These are phyloP conservation scores for Thozetella sp. DNA, from an alignment of 495 filamentous ascomycete species.

Conservation along the genomic window DNA sequence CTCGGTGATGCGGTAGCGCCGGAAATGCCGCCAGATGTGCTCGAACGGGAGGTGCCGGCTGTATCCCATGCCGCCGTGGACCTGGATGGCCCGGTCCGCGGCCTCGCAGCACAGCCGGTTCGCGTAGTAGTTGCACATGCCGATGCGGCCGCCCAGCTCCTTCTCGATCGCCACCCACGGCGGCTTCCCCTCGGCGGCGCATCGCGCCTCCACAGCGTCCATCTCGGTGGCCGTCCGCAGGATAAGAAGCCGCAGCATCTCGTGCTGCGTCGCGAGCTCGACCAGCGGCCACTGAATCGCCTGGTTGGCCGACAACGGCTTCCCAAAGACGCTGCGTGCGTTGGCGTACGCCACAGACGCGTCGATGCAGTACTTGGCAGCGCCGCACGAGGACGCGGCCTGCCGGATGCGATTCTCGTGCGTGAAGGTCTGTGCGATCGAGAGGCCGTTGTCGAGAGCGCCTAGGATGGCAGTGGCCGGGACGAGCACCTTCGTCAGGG, in stretches of 20 bases:
- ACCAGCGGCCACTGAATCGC: constrained; percentile 64
- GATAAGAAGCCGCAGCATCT: constrained; percentile 63
- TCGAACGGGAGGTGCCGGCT: constrained; percentile 50
- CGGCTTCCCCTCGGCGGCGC: constrained; percentile 20
- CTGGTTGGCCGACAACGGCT: constrained; percentile 55
- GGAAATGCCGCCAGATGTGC: constrained; percentile 54
- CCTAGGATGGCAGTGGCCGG: constrained; percentile 51
- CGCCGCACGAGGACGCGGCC: constrained; percentile 59
- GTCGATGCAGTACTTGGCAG: constrained; percentile 57
- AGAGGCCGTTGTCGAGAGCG: constrained; percentile 44
- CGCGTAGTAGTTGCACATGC: constrained; percentile 68
- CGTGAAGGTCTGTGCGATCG: constrained; percentile 62
- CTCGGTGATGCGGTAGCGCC: constrained; percentile 52
- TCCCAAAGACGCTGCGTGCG: constrained; percentile 54
- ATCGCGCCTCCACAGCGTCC: constrained; percentile 45
- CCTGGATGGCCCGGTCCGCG: constrained; percentile 62
- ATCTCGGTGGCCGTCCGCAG: constrained; percentile 59
- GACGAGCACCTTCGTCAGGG: constrained; percentile 49
- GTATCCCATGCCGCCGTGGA: constrained; percentile 55
- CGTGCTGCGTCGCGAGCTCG: constrained; percentile 58
- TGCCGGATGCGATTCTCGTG: constrained; percentile 65
- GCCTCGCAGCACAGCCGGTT: constrained; percentile 59
- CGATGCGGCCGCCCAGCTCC: constrained; percentile 55
- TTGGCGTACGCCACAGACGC: constrained; percentile 54
- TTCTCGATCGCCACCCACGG: constrained; percentile 47